Evolutionary conservation across 2,329 filamentous ascomycete genomes (phyloP).

Genomic region (Diplodia seriata): DNA sequence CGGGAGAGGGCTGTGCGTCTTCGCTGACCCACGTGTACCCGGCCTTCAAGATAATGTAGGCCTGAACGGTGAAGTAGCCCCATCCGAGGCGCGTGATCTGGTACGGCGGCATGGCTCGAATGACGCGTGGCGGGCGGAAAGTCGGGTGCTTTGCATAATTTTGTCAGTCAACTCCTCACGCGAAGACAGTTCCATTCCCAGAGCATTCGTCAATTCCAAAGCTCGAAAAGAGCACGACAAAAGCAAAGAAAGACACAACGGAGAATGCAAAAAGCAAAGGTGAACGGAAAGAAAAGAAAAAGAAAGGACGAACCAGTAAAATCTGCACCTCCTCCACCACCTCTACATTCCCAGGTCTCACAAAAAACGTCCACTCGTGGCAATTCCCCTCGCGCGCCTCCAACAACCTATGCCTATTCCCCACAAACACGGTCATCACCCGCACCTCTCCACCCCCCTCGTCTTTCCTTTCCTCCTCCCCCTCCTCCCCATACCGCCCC

Average conservation of each 20-base stretch:
- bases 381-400: slow-evolving; percentile 42
- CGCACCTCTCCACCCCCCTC: slow-evolving; percentile 42
- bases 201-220: too few species aligned
- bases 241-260: too few species aligned
- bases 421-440: slow-evolving; percentile 54
- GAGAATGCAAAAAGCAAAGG: not conserved
- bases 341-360: slow-evolving; percentile 52
- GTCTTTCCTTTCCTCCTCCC: slow-evolving; percentile 37
- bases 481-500: slow-evolving; percentile 33
- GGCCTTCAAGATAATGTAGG: slow-evolving; percentile 51
- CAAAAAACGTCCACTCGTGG: slow-evolving; percentile 58
- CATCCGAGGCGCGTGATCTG: slow-evolving; percentile 52
- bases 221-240: too few species aligned
- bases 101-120: slow-evolving; percentile 49
- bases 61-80: slow-evolving; percentile 52
- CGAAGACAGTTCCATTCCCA: not conserved
- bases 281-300: not conserved
- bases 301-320: not conserved
- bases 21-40: slow-evolving; percentile 54
- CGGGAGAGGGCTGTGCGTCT: slow-evolving; percentile 44
- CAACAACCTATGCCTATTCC: slow-evolving; percentile 50
- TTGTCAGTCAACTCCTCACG: not conserved
- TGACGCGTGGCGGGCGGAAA: slow-evolving; percentile 48
- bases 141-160: slow-evolving; percentile 48
- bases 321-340: slow-evolving; percentile 48